Conservation (phyloP, 176 grass and related monocot species). For the Calamus simplicifolius region DNA sequence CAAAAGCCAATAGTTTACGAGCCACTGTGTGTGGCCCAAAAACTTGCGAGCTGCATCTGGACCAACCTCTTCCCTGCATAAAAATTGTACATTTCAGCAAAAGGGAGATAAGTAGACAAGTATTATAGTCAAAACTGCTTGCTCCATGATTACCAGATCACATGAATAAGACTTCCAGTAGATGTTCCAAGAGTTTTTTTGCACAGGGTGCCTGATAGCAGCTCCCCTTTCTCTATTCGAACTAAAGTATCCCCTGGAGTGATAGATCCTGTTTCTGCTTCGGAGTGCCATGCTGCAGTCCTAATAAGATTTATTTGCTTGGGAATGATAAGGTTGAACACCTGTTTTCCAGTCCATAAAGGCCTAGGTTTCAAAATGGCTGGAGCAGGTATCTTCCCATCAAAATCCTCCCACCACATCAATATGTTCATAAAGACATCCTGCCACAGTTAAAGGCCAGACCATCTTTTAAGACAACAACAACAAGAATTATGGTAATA, state of each 20-base stretch:
- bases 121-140: not conserved
- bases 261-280: constrained; percentile 72
- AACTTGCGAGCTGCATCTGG: constrained; percentile 97
- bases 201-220: constrained; percentile 83
- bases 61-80: constrained; percentile 89
- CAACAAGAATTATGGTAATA: too few relatives aligned
- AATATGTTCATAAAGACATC: constrained; percentile 99
- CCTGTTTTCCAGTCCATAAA: constrained; percentile 95
- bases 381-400: constrained; percentile 92
- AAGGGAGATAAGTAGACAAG: not conserved
- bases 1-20: constrained; percentile 96
- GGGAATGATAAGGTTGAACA: constrained; percentile 97
- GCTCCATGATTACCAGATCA: constrained; percentile 59
- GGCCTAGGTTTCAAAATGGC: constrained; percentile 88
- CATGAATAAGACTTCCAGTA: constrained; percentile 86
- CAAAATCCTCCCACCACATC: constrained; percentile 99
- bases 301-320: constrained; percentile 94
- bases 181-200: constrained; percentile 77
- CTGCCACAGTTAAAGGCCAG: constrained; percentile 22
- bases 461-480: too few relatives aligned
- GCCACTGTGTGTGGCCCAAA: constrained; percentile 95
- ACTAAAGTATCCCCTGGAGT: constrained; percentile 95
- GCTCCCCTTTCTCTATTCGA: constrained; percentile 87
- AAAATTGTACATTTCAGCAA: not conserved
- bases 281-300: constrained; percentile 77